phyloP scores from a whole-genome alignment of 1,284 basidiomycete genomes.

The Ustanciosporium gigantosporum region DNA sequence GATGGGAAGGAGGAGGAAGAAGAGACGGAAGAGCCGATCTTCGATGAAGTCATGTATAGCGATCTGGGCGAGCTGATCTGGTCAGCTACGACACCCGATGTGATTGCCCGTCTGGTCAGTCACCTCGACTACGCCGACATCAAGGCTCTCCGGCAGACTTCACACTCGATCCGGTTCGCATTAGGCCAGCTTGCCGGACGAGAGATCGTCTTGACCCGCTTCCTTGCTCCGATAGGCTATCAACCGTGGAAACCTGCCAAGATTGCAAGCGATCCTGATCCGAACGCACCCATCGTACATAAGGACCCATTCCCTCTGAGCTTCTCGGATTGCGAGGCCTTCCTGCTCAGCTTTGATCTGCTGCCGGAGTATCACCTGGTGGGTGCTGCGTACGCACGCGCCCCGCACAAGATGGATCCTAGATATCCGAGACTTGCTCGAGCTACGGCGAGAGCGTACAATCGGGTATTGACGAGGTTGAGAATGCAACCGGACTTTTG shows the following conservation, averaged over 20 bases:
- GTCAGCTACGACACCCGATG: slow-evolving; percentile 44
- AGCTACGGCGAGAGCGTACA: slow-evolving; percentile 61
- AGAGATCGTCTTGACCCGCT: slow-evolving; percentile 48
- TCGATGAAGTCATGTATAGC: slow-evolving; percentile 35
- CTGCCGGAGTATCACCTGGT: slow-evolving; percentile 48
- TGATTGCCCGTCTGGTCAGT: slow-evolving; percentile 39
- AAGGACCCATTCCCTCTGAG: slow-evolving; percentile 51
- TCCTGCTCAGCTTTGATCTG: slow-evolving; percentile 49
- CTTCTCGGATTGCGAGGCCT: slow-evolving; percentile 53
- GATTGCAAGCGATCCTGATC: neutral
- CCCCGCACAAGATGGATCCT: slow-evolving; percentile 51
- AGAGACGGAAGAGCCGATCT: slow-evolving; percentile 1
- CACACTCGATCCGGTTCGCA: slow-evolving; percentile 36
- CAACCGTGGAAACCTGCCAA: slow-evolving; percentile 27
- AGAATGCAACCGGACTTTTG: slow-evolving; percentile 51
- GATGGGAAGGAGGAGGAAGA: neutral
- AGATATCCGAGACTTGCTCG: slow-evolving; percentile 55
- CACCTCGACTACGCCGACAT: slow-evolving; percentile 52
- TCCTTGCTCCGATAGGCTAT: slow-evolving; percentile 53
- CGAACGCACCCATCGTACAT: slow-evolving; percentile 3
- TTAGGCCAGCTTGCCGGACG: slow-evolving; percentile 34
- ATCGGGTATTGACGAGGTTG: slow-evolving; percentile 59
- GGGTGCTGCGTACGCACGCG: slow-evolving; percentile 36
- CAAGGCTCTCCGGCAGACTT: slow-evolving; percentile 51
- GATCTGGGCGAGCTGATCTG: slow-evolving; percentile 51